phyloP scores from a whole-genome alignment of 2,329 filamentous ascomycete species.

The Coniochaeta sp. region DNA sequence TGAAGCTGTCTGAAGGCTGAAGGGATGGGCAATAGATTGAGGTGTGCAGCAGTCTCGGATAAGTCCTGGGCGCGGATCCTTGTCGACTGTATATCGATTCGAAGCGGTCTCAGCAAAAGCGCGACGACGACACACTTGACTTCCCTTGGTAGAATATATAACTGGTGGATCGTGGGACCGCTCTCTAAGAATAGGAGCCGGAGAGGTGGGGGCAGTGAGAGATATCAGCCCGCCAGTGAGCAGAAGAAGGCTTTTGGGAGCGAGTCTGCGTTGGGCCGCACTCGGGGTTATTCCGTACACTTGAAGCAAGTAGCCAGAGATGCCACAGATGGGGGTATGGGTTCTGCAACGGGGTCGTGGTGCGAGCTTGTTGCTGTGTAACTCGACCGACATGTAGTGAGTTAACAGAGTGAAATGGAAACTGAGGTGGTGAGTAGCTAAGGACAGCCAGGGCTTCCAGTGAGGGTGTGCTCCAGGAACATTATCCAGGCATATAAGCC shows the following conservation, averaged over 20 bases:
- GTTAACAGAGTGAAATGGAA: not conserved
- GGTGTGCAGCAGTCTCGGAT: not conserved
- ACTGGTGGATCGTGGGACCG: conserved; percentile 1
- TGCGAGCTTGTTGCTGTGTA: not conserved
- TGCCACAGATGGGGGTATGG: not conserved
- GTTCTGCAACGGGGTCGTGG: not conserved
- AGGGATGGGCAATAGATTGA: not conserved
- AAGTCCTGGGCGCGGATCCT: not conserved
- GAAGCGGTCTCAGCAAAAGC: not conserved
- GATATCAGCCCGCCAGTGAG: not conserved
- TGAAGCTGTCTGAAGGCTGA: not conserved
- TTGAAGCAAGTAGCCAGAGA: not conserved
- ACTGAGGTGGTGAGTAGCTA: not conserved
- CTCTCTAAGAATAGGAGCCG: not conserved
- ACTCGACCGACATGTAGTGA: not conserved
- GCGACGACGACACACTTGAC: not conserved
- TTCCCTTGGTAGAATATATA: conserved; percentile 2
- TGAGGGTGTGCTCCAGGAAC: not conserved
- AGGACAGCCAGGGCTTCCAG: not conserved
- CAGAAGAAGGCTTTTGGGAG: not conserved
- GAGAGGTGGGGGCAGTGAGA: not conserved
- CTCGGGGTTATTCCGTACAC: not conserved
- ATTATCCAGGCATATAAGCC: not conserved
- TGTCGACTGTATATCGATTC: not conserved
- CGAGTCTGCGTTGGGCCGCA: not conserved